These are phyloP conservation scores for Chaetomium sp. DNA, from an alignment of 2,329 filamentous ascomycete genomes.

Conservation along the genomic window DNA sequence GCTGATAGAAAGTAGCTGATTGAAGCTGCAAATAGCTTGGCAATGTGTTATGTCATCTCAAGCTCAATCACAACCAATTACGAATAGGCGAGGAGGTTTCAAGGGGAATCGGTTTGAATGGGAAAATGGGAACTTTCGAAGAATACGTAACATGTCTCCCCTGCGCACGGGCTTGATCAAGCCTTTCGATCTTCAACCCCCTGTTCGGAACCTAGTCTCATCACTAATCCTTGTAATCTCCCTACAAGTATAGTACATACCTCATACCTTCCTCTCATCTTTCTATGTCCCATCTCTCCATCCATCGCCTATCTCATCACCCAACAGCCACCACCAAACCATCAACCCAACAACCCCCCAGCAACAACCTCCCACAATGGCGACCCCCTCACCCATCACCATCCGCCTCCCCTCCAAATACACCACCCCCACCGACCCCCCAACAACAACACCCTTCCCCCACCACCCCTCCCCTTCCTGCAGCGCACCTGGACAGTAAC, in stretches of 20 bases:
- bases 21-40: background rate
- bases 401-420: conserved; percentile 56
- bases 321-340: background rate
- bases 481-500: conserved; percentile 71
- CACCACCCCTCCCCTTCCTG: conserved; percentile 62
- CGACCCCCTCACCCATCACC: conserved; percentile 35
- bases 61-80: background rate
- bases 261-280: background rate
- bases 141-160: background rate
- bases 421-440: conserved; percentile 34
- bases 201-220: background rate
- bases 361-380: conserved; percentile 5
- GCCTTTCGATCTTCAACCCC: background rate
- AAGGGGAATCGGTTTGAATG: background rate
- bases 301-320: background rate
- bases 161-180: background rate
- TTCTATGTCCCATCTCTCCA: no score
- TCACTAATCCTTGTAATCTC: background rate
- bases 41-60: background rate
- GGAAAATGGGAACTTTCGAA: background rate
- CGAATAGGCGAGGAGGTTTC: background rate
- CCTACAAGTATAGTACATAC: background rate
- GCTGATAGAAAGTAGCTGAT: background rate
- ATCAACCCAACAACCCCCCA: background rate
- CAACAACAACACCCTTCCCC: conserved; percentile 37